Conservation (phyloP, 805 yeast species). For the Barnettozyma vustinii region DNA sequence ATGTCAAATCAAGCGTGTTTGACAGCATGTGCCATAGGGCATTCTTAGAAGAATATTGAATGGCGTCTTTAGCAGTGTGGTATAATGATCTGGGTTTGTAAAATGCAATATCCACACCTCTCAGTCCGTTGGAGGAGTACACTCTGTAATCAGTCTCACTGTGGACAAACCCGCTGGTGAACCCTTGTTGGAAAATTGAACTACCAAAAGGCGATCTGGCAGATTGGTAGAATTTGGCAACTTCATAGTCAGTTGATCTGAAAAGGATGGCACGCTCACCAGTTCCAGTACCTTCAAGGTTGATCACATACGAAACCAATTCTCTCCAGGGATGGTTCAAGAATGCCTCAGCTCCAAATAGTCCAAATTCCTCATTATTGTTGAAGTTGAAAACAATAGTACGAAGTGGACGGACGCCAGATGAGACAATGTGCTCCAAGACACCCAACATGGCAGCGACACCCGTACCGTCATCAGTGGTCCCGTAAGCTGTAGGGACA, state of each 20-base stretch:
- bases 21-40: constrained; percentile 85
- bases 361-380: constrained; percentile 84
- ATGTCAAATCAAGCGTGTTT: constrained; percentile 56
- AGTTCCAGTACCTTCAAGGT: constrained; percentile 90
- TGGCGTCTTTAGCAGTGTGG: constrained; percentile 73
- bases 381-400: constrained; percentile 81
- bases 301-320: constrained; percentile 59
- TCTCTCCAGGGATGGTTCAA: constrained; percentile 67
- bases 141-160: constrained; percentile 86
- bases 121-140: constrained; percentile 57
- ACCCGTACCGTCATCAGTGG: constrained; percentile 92
- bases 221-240: constrained; percentile 49
- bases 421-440: constrained; percentile 40
- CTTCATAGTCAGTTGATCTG: constrained; percentile 75
- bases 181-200: constrained; percentile 81
- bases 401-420: constrained; percentile 51
- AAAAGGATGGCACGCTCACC: constrained; percentile 74
- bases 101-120: constrained; percentile 90
- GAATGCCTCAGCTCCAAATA: constrained; percentile 75
- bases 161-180: constrained; percentile 60
- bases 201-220: constrained; percentile 70
- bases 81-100: constrained; percentile 79
- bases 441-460: constrained; percentile 74
- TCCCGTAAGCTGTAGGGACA: constrained; percentile 81
- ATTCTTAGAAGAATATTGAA: constrained; percentile 54